Percentiles rank a stretch among this genome's conserved stretches.
These are phyloP conservation scores for Podospora anserina DNA, from an alignment of 495 filamentous ascomycete genomes.

Conservation along the genomic window DNA sequence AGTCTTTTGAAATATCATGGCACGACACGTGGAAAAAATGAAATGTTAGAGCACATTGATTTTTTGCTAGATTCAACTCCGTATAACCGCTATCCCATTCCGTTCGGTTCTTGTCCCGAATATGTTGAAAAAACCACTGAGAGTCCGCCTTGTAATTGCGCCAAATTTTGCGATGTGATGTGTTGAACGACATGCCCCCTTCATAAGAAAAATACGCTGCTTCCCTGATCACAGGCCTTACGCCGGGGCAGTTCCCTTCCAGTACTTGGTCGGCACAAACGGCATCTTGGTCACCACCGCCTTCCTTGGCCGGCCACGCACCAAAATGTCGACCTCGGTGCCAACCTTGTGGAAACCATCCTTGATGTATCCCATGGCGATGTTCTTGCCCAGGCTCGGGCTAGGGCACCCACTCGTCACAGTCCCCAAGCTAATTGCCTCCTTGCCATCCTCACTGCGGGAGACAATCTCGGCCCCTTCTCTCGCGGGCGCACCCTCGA, in stretches of 20 bases:
- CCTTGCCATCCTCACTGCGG: slow-evolving; percentile 42
- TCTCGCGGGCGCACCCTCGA: slow-evolving; percentile 84
- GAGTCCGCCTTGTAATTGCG: slow-evolving; percentile 4
- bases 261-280: slow-evolving; percentile 82
- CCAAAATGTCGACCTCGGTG: slow-evolving; percentile 74
- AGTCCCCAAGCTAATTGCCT: slow-evolving; percentile 52
- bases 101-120: background rate
- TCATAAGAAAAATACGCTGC: background rate
- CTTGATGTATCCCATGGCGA: slow-evolving; percentile 94
- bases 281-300: slow-evolving; percentile 90
- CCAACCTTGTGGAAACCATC: slow-evolving; percentile 80
- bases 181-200: slow-evolving; percentile 20
- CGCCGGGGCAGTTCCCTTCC: slow-evolving; percentile 35
- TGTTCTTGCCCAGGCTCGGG: slow-evolving; percentile 79
- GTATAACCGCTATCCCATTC: background rate
- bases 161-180: slow-evolving; percentile 13
- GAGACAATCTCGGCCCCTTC: slow-evolving; percentile 78
- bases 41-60: background rate
- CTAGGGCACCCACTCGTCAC: slow-evolving; percentile 89
- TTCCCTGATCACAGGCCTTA: background rate
- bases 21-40: background rate
- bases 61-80: slow-evolving; percentile 1
- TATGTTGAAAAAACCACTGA: slow-evolving; percentile 8
- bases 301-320: slow-evolving; percentile 76
- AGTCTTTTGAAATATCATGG: too few relatives aligned